Percentiles rank a stretch among this genome's conserved stretches.
Evolutionary conservation across 768 basidiomycete genomes (phyloP).

Genomic region (Amanita molliuscula): DNA sequence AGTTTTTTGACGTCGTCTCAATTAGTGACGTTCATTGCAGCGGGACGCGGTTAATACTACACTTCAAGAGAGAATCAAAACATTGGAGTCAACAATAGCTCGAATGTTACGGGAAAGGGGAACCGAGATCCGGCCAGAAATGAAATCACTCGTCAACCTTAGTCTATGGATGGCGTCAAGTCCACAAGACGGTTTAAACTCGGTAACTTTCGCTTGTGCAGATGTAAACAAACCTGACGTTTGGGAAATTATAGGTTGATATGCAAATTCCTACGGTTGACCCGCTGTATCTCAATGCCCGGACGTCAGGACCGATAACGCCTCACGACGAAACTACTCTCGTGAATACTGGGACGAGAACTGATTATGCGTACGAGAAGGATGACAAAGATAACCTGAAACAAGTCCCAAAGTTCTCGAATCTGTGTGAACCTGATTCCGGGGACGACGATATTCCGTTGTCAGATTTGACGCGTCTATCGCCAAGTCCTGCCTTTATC

Average conservation of each 20-base stretch:
- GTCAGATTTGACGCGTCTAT: slow-evolving; percentile 13
- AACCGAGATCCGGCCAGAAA: slow-evolving; percentile 13
- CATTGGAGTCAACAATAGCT: slow-evolving; percentile 37
- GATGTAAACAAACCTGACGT: not conserved
- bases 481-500: not conserved
- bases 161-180: slow-evolving; percentile 28
- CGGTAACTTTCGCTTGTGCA: slow-evolving; percentile 3
- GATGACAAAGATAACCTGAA: not conserved
- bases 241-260: not conserved
- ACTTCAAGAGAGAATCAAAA: slow-evolving; percentile 31
- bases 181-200: slow-evolving; percentile 11
- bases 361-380: not conserved
- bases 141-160: slow-evolving; percentile 29
- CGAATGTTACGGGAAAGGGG: slow-evolving; percentile 30
- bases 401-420: slow-evolving; percentile 6
- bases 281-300: not conserved
- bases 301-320: not conserved
- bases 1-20: slow-evolving; percentile 1
- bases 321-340: not conserved
- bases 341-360: not conserved
- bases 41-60: slow-evolving; percentile 36
- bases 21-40: slow-evolving; percentile 18
- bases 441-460: slow-evolving; percentile 16
- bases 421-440: slow-evolving; percentile 11
- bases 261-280: slow-evolving; percentile 4